These are phyloP conservation scores for Ceriops zippeliana DNA, from an alignment of 345 rosid species.

Conservation along the genomic window DNA sequence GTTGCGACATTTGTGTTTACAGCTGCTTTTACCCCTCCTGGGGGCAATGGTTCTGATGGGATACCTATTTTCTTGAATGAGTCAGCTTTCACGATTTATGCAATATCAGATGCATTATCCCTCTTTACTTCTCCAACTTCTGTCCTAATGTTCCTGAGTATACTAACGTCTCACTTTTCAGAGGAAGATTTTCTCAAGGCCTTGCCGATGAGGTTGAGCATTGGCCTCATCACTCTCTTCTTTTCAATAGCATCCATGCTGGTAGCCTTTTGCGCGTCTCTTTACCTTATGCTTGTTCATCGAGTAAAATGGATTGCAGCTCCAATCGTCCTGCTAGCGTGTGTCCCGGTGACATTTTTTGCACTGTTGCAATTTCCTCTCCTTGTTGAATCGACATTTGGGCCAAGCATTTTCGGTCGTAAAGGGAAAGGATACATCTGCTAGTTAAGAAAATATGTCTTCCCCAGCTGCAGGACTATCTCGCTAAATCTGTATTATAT, in stretches of 20 bases:
- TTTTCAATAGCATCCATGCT: background rate
- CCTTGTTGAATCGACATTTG: background rate
- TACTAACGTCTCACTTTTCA: background rate
- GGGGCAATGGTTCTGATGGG: slow-evolving; percentile 7
- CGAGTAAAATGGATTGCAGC: slow-evolving; percentile 3
- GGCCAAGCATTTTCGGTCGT: slow-evolving; percentile 7
- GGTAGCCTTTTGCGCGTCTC: slow-evolving; percentile 1
- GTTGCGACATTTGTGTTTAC: slow-evolving; percentile 15
- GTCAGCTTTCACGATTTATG: background rate
- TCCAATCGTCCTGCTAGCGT: too few species aligned
- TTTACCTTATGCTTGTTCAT: background rate
- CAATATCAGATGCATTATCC: slow-evolving; percentile 7
- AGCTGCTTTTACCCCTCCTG: slow-evolving; percentile 9
- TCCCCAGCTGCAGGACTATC: background rate
- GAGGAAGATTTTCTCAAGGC: slow-evolving; percentile 6
- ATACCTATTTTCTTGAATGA: slow-evolving; percentile 4
- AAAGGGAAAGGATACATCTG: background rate
- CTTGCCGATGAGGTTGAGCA: slow-evolving; percentile 19
- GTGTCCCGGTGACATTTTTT: background rate
- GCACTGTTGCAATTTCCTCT: slow-evolving; percentile 9
- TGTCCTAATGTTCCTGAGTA: slow-evolving; percentile 1
- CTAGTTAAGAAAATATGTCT: background rate
- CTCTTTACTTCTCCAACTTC: slow-evolving; percentile 13
- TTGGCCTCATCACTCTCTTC: background rate
- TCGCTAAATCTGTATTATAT: too few species aligned